Percentiles rank a stretch among this genome's conserved stretches.
Evolutionary conservation across 345 rosid genomes (phyloP).

Genomic region (Salix brachista): DNA sequence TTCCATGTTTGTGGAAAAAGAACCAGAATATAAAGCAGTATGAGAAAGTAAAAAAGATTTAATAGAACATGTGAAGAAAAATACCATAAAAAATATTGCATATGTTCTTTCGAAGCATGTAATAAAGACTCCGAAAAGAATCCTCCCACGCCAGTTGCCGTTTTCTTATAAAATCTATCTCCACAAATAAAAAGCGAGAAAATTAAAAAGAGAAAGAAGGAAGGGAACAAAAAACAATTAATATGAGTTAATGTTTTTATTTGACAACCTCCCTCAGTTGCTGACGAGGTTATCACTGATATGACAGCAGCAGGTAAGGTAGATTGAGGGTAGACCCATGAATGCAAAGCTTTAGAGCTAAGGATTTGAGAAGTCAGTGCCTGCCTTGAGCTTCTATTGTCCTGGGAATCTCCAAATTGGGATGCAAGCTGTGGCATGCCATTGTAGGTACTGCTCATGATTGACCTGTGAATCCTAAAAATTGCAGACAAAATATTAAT

Average conservation of each 20-base stretch:
- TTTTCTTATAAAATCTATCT: constrained; percentile 61
- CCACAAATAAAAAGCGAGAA: constrained; percentile 37
- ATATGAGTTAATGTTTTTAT: background rate
- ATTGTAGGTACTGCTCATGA: constrained; percentile 42
- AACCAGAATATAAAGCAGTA: constrained; percentile 3
- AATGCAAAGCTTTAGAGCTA: constrained; percentile 55
- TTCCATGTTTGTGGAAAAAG: background rate
- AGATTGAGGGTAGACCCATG: constrained; percentile 94
- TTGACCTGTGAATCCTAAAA: constrained; percentile 65
- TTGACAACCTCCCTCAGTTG: constrained; percentile 62
- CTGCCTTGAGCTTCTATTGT: constrained; percentile 31
- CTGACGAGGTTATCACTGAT: constrained; percentile 51
- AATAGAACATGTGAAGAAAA: background rate
- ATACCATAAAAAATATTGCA: constrained; percentile 86
- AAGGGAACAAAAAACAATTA: background rate
- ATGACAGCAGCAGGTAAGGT: constrained; percentile 68
- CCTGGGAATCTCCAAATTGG: constrained; percentile 26
- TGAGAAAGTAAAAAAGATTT: background rate
- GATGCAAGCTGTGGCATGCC: constrained; percentile 41
- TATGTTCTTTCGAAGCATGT: constrained; percentile 64
- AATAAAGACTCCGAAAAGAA: constrained; percentile 82
- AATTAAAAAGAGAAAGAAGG: constrained; percentile 10
- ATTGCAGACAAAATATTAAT: constrained; percentile 22
- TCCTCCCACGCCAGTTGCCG: constrained; percentile 80
- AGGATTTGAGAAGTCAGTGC: constrained; percentile 36